Evolutionary conservation across 805 yeast species (phyloP).

Genomic region (Cyberlindnera meyerae): DNA sequence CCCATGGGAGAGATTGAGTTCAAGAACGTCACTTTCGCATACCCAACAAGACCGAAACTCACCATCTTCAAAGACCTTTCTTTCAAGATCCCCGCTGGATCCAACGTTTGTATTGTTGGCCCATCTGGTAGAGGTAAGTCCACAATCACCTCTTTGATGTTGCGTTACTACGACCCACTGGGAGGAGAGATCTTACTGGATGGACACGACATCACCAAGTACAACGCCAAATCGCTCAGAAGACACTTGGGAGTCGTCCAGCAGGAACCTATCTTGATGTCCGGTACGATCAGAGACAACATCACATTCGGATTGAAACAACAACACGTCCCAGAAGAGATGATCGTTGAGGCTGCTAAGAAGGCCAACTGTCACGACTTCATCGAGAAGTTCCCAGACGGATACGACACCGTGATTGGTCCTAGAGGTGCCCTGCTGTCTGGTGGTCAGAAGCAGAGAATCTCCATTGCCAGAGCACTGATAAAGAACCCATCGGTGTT

Average conservation of each 20-base stretch:
- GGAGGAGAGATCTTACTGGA: constrained; percentile 45
- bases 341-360: constrained; percentile 42
- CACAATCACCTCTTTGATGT: constrained; percentile 58
- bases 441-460: constrained; percentile 91
- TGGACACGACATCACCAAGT: constrained; percentile 43
- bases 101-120: constrained; percentile 73
- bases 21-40: constrained; percentile 62
- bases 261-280: constrained; percentile 73
- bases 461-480: constrained; percentile 83
- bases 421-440: constrained; percentile 66
- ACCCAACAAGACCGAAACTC: constrained; percentile 83
- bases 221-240: constrained; percentile 52
- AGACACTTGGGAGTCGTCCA: constrained; percentile 65
- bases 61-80: constrained; percentile 45
- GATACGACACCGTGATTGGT: constrained; percentile 62
- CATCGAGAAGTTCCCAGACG: constrained; percentile 54
- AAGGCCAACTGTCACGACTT: constrained; percentile 57
- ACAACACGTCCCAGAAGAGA: constrained; percentile 43
- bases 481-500: constrained; percentile 68
- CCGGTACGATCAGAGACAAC: constrained; percentile 78
- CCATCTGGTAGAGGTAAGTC: constrained; percentile 92
- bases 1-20: constrained; percentile 52
- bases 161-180: constrained; percentile 48
- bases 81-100: constrained; percentile 47
- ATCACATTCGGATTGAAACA: constrained; percentile 57